These are phyloP conservation scores for Penicillium sp. DNA, from an alignment of 2,329 filamentous ascomycete species.

Conservation along the genomic window DNA sequence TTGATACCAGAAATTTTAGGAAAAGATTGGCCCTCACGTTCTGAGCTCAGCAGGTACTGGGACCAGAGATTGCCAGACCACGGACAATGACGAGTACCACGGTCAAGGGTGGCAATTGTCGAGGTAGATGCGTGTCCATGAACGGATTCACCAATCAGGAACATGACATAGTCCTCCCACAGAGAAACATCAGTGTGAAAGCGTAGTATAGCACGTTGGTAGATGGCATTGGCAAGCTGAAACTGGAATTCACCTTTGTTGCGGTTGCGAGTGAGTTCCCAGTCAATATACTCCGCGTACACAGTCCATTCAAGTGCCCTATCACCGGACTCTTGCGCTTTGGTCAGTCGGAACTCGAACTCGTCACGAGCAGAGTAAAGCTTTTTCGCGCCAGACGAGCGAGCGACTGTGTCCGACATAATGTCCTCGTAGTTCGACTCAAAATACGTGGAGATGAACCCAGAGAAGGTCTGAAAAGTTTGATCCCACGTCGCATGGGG, in stretches of 20 bases:
- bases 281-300: slow-evolving; percentile 68
- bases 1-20: slow-evolving; percentile 83
- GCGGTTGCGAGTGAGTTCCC: slow-evolving; percentile 65
- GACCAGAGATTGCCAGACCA: slow-evolving; percentile 92
- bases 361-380: slow-evolving; percentile 49
- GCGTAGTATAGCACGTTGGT: slow-evolving; percentile 67
- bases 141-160: slow-evolving; percentile 53
- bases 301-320: slow-evolving; percentile 48
- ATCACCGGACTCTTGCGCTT: slow-evolving; percentile 50
- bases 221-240: slow-evolving; percentile 58
- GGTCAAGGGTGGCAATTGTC: slow-evolving; percentile 65
- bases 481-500: slow-evolving; percentile 57
- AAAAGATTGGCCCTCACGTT: slow-evolving; percentile 70
- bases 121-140: slow-evolving; percentile 43
- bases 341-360: slow-evolving; percentile 50
- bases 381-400: slow-evolving; percentile 49
- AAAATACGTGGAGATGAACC: slow-evolving; percentile 53
- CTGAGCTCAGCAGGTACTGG: slow-evolving; percentile 76
- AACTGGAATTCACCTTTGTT: slow-evolving; percentile 51
- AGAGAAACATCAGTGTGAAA: slow-evolving; percentile 67
- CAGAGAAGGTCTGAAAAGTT: slow-evolving; percentile 56
- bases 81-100: slow-evolving; percentile 83
- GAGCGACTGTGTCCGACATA: slow-evolving; percentile 51
- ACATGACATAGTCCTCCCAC: slow-evolving; percentile 81
- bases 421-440: slow-evolving; percentile 52